Evolutionary conservation across 495 filamentous ascomycete genomes (phyloP).

Genomic region (Rhizodiscina lignyota): DNA sequence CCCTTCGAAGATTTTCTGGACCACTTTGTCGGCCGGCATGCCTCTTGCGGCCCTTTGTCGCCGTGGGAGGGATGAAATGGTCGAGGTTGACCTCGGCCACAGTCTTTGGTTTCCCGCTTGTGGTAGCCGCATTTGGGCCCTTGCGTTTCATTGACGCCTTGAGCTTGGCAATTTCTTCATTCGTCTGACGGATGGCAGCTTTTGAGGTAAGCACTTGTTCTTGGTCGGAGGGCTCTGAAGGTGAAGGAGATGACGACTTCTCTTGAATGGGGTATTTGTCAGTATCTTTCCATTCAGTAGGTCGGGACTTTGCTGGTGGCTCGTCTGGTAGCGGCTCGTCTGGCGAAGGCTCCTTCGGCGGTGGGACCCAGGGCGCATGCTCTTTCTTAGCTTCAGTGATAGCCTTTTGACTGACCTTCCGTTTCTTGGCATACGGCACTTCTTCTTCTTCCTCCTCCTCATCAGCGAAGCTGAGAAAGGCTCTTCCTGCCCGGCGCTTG

Average conservation of each 20-base stretch:
- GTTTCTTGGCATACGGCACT: slow-evolving; percentile 55
- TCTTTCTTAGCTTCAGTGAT: slow-evolving; percentile 41
- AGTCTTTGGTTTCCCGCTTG: background rate
- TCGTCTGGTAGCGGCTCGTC: too few relatives aligned
- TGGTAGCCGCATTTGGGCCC: slow-evolving; percentile 20
- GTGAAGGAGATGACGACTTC: too few relatives aligned
- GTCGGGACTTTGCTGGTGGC: too few relatives aligned
- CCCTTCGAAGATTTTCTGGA: too few relatives aligned
- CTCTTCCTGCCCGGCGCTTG: slow-evolving; percentile 69
- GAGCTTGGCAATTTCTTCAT: slow-evolving; percentile 78
- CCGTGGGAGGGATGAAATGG: slow-evolving; percentile 48
- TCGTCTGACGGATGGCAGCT: slow-evolving; percentile 65
- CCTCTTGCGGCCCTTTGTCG: slow-evolving; percentile 65
- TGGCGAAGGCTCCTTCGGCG: too few relatives aligned
- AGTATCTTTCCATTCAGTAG: too few relatives aligned
- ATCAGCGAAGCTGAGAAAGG: slow-evolving; percentile 78
- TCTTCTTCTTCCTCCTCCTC: slow-evolving; percentile 54
- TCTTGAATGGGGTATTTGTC: too few relatives aligned
- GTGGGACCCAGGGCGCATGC: too few relatives aligned
- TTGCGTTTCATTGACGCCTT: slow-evolving; percentile 87
- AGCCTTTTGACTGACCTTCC: slow-evolving; percentile 80
- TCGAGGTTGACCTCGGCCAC: background rate
- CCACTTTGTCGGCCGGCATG: too few relatives aligned
- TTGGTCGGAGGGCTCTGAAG: too few relatives aligned
- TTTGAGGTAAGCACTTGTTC: too few relatives aligned